phyloP scores from a whole-genome alignment of 169 alveolate species.

The Cyclospora cayetanensis region DNA sequence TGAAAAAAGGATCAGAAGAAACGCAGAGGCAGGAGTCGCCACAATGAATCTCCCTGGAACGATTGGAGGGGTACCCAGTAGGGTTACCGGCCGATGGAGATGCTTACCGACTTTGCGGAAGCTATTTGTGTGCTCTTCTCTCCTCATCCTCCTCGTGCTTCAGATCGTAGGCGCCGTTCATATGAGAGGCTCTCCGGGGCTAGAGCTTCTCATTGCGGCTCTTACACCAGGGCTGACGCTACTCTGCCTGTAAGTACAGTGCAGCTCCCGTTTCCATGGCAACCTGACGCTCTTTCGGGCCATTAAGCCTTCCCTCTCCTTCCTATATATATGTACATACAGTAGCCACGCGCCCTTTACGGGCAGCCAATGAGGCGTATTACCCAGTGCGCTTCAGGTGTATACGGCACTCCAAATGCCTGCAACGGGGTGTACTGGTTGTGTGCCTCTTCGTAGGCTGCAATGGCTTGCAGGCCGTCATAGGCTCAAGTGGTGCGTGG shows the following conservation, averaged over 20 bases:
- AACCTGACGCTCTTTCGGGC: too few species aligned
- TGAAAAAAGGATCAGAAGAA: too few species aligned
- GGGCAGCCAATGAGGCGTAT: too few species aligned
- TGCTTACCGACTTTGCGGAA: neutral
- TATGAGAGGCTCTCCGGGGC: neutral
- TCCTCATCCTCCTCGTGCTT: neutral
- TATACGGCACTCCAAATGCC: too few species aligned
- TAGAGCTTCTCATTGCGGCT: constrained; percentile 11
- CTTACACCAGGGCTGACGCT: neutral
- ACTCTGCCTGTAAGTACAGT: neutral
- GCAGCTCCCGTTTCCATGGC: neutral
- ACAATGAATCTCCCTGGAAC: too few species aligned
- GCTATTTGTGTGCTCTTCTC: neutral
- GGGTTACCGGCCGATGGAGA: neutral
- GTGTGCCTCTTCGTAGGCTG: neutral
- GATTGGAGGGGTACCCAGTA: too few species aligned
- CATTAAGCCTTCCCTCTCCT: too few species aligned
- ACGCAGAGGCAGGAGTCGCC: too few species aligned
- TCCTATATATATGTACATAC: too few species aligned
- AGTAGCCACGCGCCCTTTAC: too few species aligned
- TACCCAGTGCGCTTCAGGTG: too few species aligned
- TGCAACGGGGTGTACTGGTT: too few species aligned
- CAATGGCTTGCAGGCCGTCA: neutral
- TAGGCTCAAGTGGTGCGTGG: neutral
- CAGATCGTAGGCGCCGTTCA: neutral